Base-by-base conservation (phyloP, 2,329 filamentous ascomycete genomes). In the Colletotrichum phormii region DNA sequence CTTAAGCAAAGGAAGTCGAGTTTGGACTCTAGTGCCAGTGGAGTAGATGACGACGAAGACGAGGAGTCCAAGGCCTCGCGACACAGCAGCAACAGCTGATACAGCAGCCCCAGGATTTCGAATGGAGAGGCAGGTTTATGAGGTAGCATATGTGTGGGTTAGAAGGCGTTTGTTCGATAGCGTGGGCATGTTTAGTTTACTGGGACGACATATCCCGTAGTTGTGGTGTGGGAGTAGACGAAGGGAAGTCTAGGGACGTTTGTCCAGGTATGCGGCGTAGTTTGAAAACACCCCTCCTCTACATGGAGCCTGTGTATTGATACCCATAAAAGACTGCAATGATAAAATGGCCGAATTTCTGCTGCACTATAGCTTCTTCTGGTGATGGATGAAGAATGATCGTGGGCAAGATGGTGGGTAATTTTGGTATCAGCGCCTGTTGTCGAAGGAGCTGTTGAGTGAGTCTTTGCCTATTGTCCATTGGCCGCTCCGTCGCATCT, bases 1-100 rank as follows among this genome's bases (percentile, higher is more conserved):
- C 80, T 90, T 67, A 81, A 80, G 78, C 64, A 76, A 61, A 74
- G 74, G n/a, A 71, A 71, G 31, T 22, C 42, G 13, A 79, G 81
- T 64, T 77, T 84, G 29, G 81, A 83, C 18, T 75, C 73, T 12
- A 58, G 60, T 8, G 67, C 59, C 31, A 71, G 54, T 33, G 71
- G 26, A 5, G 74, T 61, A 22, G 80, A 80, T 2, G 82, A 84
- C 2, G 79, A 83, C 1, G 82, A 84, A 0, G 84, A 85, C 5
- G 82, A 84, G 33, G 81, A 79, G 9, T 71, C 72, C 11, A 74
- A 72, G 49, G 64, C 60, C 53, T 75, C 68, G 26, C 61, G 61
- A 22, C 69, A 69, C 53, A 75, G 68, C 33, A 72, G 68, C 68
- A 64, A 49, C 18, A 69, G 69, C 49, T 71, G 57, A 73, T 37